These are phyloP conservation scores for Calocybe cyanea DNA, from an alignment of 768 basidiomycete genomes.

Conservation along the genomic window DNA sequence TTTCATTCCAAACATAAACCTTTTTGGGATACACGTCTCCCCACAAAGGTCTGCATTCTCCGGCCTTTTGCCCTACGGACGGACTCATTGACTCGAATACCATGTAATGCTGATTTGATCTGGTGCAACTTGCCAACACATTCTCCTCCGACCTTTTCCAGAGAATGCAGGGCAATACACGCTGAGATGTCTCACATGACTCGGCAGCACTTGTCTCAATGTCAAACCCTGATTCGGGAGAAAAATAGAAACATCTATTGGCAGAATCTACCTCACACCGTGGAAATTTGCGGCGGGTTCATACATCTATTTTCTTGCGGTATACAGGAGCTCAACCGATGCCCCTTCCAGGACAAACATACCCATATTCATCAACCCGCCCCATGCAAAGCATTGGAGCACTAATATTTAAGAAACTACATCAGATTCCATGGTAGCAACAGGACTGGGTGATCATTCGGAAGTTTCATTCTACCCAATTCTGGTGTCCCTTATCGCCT, in stretches of 20 bases:
- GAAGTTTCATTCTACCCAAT: not conserved
- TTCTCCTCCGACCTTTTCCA: slow-evolving; percentile 2
- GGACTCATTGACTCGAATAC: slow-evolving; percentile 6
- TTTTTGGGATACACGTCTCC: too few species aligned
- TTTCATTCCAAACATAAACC: too few species aligned
- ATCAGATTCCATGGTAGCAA: not conserved
- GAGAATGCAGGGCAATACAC: slow-evolving; percentile 2
- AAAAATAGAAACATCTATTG: not conserved
- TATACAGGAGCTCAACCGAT: slow-evolving; percentile 2
- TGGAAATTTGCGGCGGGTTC: slow-evolving; percentile 4
- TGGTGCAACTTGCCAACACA: slow-evolving; percentile 6
- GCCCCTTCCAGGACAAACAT: not conserved
- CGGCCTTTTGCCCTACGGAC: too few species aligned
- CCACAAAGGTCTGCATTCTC: too few species aligned
- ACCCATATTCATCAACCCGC: not conserved
- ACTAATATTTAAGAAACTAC: not conserved
- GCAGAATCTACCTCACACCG: slow-evolving; percentile 1
- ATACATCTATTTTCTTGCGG: slow-evolving; percentile 4
- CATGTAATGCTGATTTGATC: slow-evolving; percentile 4
- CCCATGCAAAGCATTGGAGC: not conserved
- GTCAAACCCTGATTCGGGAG: not conserved
- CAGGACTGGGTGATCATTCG: not conserved
- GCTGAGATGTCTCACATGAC: slow-evolving; percentile 9
- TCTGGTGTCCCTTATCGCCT: slow-evolving; percentile 1
- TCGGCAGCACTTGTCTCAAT: slow-evolving; percentile 1